Percentiles rank a stretch among this genome's conserved stretches.
Evolutionary conservation across 805 yeast species (phyloP).

Genomic region (Yarrowia sp.): DNA sequence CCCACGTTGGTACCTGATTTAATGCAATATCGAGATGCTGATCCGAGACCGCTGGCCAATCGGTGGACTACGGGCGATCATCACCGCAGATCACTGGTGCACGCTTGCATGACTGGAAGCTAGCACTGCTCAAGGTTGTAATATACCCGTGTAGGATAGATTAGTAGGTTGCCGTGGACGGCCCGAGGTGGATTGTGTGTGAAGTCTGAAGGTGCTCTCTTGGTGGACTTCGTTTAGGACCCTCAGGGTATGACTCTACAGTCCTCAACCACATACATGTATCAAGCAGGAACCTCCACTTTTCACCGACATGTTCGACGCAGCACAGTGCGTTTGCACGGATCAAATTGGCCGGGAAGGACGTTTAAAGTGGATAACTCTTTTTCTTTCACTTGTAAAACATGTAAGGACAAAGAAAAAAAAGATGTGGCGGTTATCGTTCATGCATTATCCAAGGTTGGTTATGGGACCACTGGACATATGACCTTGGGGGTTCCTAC

Average conservation of each 20-base stretch:
- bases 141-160: not conserved
- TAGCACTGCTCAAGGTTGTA: not conserved
- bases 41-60: not conserved
- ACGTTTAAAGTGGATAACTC: constrained; percentile 1
- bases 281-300: constrained; percentile 6
- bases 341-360: constrained; percentile 17
- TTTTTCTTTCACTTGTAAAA: not conserved
- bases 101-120: not conserved
- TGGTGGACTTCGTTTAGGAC: too few species aligned
- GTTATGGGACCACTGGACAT: not conserved
- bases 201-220: too few species aligned
- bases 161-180: too few species aligned
- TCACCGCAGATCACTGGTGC: constrained; percentile 9
- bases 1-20: constrained; percentile 21
- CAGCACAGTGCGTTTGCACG: not conserved
- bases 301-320: constrained; percentile 2
- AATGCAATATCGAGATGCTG: constrained; percentile 11
- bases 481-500: not conserved
- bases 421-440: not conserved
- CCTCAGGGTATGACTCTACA: not conserved
- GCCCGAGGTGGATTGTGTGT: too few species aligned
- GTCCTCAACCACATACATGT: not conserved
- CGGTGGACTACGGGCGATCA: constrained; percentile 18
- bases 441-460: constrained; percentile 10
- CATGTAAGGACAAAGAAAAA: not conserved